Evolutionary conservation across 176 grass and related monocot species (phyloP).

Genomic region (Themeda triandra): DNA sequence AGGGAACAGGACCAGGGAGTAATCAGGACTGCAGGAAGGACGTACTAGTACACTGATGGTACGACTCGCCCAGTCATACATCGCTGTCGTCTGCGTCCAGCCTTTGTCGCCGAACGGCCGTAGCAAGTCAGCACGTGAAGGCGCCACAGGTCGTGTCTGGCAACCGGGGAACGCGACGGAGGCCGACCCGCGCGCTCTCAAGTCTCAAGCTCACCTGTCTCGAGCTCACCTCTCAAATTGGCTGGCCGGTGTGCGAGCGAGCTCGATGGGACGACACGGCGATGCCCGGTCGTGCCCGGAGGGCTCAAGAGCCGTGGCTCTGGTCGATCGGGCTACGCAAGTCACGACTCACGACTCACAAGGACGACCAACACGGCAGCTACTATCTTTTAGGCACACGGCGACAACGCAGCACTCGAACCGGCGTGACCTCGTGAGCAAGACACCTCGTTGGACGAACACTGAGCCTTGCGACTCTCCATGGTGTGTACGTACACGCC

Average conservation of each 20-base stretch:
- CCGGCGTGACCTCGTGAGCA: background rate
- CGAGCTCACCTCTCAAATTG: too few relatives aligned
- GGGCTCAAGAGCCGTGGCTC: background rate
- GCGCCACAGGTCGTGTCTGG: slow-evolving; percentile 2
- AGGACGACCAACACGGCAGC: background rate
- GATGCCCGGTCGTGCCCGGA: background rate
- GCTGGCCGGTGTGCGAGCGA: background rate
- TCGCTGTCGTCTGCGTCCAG: background rate
- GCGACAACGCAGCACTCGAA: background rate
- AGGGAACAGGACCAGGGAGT: background rate
- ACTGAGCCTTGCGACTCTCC: background rate
- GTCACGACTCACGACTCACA: background rate
- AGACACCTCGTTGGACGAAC: background rate
- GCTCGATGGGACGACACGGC: background rate
- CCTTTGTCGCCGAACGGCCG: background rate
- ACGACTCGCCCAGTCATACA: background rate
- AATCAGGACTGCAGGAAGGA: too few relatives aligned
- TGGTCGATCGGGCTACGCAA: background rate
- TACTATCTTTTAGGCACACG: background rate
- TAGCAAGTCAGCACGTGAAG: slow-evolving; percentile 27
- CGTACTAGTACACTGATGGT: background rate
- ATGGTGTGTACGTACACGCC: too few relatives aligned
- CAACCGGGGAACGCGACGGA: background rate
- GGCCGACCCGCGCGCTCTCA: background rate
- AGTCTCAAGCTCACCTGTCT: too few relatives aligned